Base-by-base conservation (phyloP, 2,329 filamentous ascomycete species). In the Sporothrix variecibatus region DNA sequence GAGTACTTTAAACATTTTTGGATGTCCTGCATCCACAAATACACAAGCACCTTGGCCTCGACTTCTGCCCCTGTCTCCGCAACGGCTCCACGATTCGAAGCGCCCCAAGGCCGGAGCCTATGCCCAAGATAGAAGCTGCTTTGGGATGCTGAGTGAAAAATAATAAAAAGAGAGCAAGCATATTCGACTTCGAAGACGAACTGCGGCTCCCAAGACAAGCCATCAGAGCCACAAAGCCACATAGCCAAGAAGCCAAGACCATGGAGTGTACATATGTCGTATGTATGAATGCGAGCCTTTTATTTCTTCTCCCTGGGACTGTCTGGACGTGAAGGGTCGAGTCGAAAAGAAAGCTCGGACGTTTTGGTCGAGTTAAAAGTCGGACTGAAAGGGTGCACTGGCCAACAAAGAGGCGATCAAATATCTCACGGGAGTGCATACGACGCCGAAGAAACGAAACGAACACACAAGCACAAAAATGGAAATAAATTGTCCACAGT, bases 91-190 rank as follows among this genome's bases (percentile, higher is more conserved):
- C 67, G 67, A 53, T 51, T 20, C 20, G 46, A 34, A 40, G 43
- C 43, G 15, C 40, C 64, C 40, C 26, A 67, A 34, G 28, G 64
- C 64, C 40, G 64, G 64, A 23, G 28, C n/a, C 71, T 72, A 72
- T 28, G 43, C 71, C 46, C 43, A 72, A 72, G 31, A 67, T 23
- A 53, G 71, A 53, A 72, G 71, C 71, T 72, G 56, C 43, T 43
- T 43, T 43, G 31, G 60, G n/a, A 43, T 38, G 9, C 7, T 26
- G 28, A 60, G 60, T 40, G n/a, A 34, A 17, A 40, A 40, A 4
- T 1, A 31, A 8, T 5, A 20, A 31, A 20, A 31, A 58, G 11
- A 12, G 53, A 58, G 23, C 11, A 53, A 23, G 20, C 3, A 8
- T 23, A 51, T 51, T 11, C 34, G 40, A 28, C 26, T 0, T 6